phyloP scores from a whole-genome alignment of 2,329 filamentous ascomycete species.

The Metarhizium anisopliae region DNA sequence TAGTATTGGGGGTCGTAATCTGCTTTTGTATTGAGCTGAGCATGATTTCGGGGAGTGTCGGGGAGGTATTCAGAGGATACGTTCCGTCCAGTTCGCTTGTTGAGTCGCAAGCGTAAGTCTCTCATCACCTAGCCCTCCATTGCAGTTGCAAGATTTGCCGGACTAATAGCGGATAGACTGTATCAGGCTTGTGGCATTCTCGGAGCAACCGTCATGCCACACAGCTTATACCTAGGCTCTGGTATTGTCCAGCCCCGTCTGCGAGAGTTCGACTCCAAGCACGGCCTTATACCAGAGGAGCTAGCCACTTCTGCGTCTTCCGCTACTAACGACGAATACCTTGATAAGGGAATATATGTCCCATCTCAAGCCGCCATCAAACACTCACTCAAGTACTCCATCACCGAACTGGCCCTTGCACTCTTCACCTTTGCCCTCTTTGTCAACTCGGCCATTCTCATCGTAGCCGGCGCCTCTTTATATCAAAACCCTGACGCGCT shows the following conservation, averaged over 20 bases:
- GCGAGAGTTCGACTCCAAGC: conserved; percentile 50
- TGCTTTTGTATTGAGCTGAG: conserved; percentile 65
- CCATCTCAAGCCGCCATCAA: conserved; percentile 66
- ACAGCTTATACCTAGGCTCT: conserved; percentile 59
- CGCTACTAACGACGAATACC: conserved; percentile 17
- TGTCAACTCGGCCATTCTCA: conserved; percentile 74
- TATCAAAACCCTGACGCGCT: conserved; percentile 52
- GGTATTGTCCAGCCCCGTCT: conserved; percentile 61
- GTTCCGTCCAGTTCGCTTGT: conserved; percentile 52
- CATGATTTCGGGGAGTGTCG: conserved; percentile 44
- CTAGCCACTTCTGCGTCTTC: conserved; percentile 17
- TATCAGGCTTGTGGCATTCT: conserved; percentile 71
- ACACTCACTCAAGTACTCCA: conserved; percentile 64
- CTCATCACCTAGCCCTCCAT: not conserved
- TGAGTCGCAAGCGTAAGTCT: conserved; percentile 41
- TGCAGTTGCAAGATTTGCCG: not conserved
- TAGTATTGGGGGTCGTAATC: conserved; percentile 60
- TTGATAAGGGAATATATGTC: conserved; percentile 51
- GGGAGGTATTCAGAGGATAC: conserved; percentile 56
- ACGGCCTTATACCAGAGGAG: conserved; percentile 39
- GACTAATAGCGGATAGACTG: conserved; percentile 18
- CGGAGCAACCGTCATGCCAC: conserved; percentile 67
- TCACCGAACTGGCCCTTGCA: conserved; percentile 59
- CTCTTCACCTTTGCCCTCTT: conserved; percentile 80
- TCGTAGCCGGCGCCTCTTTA: conserved; percentile 70